A percentile compares a stretch with the other conserved stretches of the same genome.
Evolutionary conservation across 306 rosid species (phyloP).

Genomic region (Begonia masoniana): DNA sequence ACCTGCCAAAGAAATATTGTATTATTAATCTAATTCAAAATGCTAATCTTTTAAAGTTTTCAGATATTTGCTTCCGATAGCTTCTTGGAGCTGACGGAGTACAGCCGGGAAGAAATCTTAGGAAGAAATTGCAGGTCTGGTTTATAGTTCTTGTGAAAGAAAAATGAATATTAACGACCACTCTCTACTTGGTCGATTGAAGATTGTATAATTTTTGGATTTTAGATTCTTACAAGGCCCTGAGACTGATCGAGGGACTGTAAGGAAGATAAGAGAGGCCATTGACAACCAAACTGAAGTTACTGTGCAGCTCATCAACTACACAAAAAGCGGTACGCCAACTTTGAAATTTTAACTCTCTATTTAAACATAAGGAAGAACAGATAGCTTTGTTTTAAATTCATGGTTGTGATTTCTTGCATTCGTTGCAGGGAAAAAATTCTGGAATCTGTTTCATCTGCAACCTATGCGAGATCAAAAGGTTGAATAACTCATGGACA

Average conservation of each 20-base stretch:
- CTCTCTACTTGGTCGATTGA: background rate
- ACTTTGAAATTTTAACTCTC: too few species aligned
- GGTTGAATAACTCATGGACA: slow-evolving; percentile 22
- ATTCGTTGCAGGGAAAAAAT: slow-evolving; percentile 63
- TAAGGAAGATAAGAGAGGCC: slow-evolving; percentile 76
- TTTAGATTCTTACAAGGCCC: slow-evolving; percentile 92
- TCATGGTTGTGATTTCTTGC: background rate
- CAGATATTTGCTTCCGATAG: slow-evolving; percentile 98
- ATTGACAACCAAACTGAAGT: slow-evolving; percentile 86
- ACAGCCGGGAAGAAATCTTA: slow-evolving; percentile 91
- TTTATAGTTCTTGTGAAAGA: background rate
- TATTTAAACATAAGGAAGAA: too few species aligned
- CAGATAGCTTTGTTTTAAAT: too few species aligned
- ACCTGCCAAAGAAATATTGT: background rate
- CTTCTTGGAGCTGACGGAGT: slow-evolving; percentile 92
- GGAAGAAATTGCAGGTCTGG: slow-evolving; percentile 94
- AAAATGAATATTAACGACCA: background rate
- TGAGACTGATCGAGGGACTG: slow-evolving; percentile 89
- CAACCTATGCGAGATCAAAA: slow-evolving; percentile 99
- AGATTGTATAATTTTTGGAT: slow-evolving; percentile 11
- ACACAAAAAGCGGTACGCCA: slow-evolving; percentile 63
- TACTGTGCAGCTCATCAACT: slow-evolving; percentile 90
- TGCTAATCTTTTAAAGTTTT: slow-evolving; percentile 3
- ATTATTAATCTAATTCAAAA: background rate
- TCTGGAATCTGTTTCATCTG: slow-evolving; percentile 93